Evolutionary conservation across 2,329 filamentous ascomycete genomes (phyloP).

Genomic region (Sporothrix sp.): DNA sequence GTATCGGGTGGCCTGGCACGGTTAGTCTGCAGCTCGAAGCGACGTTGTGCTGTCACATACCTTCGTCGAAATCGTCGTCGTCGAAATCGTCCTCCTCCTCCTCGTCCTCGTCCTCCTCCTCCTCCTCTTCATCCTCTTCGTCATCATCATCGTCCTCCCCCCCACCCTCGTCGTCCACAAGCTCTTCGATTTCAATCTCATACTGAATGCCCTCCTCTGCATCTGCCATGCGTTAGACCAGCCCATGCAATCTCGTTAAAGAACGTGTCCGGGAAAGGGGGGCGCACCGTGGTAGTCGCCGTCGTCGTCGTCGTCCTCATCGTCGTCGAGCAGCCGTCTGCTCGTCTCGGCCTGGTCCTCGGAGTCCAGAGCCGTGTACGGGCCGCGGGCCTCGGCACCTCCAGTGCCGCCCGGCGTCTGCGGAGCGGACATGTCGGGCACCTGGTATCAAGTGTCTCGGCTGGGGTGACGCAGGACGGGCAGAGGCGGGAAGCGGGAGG

Average conservation of each 20-base stretch:
- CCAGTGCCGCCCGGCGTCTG: not conserved
- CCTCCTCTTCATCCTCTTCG: constrained; percentile 9
- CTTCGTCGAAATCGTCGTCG: constrained; percentile 15
- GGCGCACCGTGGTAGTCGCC: constrained; percentile 4
- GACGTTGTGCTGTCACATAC: not conserved
- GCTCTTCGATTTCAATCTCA: constrained; percentile 12
- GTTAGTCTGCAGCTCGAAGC: not conserved
- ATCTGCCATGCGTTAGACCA: constrained; percentile 9
- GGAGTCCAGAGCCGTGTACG: not conserved
- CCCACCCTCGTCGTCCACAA: too few relatives aligned
- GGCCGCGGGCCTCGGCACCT: not conserved
- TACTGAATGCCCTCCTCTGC: constrained; percentile 14
- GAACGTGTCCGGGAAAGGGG: not conserved
- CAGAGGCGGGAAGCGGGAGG: too few relatives aligned
- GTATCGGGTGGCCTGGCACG: not conserved
- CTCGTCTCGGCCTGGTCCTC: not conserved
- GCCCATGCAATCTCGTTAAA: too few relatives aligned
- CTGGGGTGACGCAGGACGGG: not conserved
- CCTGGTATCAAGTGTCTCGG: not conserved
- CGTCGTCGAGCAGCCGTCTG: constrained; percentile 14
- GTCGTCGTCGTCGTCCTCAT: constrained; percentile 14
- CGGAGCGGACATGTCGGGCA: constrained; percentile 8
- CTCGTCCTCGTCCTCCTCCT: constrained; percentile 13
- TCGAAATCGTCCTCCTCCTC: constrained; percentile 20
- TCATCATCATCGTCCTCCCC: constrained; percentile 14